Percentiles rank a stretch among this genome's conserved stretches.
Evolutionary conservation across 208 protist genomes (phyloP).

Genomic region (Leishmania arabica): DNA sequence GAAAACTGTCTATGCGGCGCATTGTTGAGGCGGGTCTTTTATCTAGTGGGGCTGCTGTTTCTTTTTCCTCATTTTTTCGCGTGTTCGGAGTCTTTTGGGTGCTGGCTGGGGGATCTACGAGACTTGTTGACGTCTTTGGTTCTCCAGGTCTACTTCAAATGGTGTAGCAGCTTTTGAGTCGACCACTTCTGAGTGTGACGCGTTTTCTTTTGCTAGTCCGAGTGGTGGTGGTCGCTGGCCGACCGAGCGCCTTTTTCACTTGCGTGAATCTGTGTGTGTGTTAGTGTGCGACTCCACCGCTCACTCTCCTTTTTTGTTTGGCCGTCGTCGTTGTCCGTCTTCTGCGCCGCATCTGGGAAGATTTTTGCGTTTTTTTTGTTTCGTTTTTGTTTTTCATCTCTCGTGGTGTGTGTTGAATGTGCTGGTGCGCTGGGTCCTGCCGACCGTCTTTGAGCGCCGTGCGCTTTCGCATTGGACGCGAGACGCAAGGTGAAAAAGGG

Average conservation of each 20-base stretch:
- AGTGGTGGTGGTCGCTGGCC: no score
- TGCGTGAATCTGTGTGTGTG: neutral
- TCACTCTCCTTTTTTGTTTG: neutral
- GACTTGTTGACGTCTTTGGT: neutral
- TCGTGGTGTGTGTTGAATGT: neutral
- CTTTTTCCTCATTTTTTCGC: neutral
- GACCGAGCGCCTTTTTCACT: no score
- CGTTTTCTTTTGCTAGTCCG: no score
- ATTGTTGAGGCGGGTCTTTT: neutral
- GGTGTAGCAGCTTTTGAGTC: neutral
- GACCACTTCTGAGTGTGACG: no score
- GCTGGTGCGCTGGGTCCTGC: neutral
- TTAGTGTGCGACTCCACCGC: neutral
- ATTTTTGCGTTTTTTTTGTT: neutral
- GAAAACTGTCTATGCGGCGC: no score
- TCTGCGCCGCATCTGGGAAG: no score
- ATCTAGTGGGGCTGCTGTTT: neutral
- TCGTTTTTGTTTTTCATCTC: neutral
- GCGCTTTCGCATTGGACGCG: constrained; percentile 9
- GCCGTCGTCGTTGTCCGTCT: neutral
- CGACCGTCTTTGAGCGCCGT: neutral
- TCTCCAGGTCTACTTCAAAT: neutral
- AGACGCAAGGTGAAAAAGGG: neutral
- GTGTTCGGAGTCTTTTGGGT: neutral
- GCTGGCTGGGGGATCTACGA: neutral